Evolutionary conservation across 2,329 filamentous ascomycete species (phyloP).

Genomic region (Botrytis porri): DNA sequence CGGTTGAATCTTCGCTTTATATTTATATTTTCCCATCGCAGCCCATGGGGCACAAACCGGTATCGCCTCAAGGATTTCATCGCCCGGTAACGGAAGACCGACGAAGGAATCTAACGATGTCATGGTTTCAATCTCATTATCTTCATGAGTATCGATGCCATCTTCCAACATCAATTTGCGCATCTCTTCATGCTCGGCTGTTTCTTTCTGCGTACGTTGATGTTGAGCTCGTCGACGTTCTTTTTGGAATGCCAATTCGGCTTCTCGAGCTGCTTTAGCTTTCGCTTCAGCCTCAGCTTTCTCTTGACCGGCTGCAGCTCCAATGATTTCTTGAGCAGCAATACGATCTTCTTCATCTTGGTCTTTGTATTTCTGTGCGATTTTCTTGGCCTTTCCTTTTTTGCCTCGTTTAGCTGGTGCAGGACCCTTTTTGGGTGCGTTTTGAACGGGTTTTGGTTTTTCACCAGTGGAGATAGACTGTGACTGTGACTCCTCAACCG

Average conservation of each 20-base stretch:
- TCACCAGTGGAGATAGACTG: slow-evolving; percentile 24
- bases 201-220: slow-evolving; percentile 70
- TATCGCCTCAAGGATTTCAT: slow-evolving; percentile 71
- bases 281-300: slow-evolving; percentile 66
- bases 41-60: slow-evolving; percentile 64
- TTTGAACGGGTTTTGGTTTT: slow-evolving; percentile 37
- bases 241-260: slow-evolving; percentile 67
- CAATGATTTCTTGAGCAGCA: slow-evolving; percentile 82
- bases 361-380: slow-evolving; percentile 83
- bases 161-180: slow-evolving; percentile 59
- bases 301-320: slow-evolving; percentile 64
- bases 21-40: slow-evolving; percentile 71
- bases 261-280: slow-evolving; percentile 66
- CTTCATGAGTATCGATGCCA: slow-evolving; percentile 57
- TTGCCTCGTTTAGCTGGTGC: slow-evolving; percentile 66
- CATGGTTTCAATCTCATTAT: slow-evolving; percentile 52
- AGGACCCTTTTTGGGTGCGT: slow-evolving; percentile 43
- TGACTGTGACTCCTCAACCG: slow-evolving; percentile 22
- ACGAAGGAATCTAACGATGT: slow-evolving; percentile 68
- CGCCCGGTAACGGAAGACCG: slow-evolving; percentile 73
- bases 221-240: slow-evolving; percentile 79
- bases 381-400: slow-evolving; percentile 79
- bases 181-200: slow-evolving; percentile 72
- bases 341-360: slow-evolving; percentile 93
- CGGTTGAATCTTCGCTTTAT: slow-evolving; percentile 92